Conservation (phyloP, 1,284 basidiomycete species). For the Fomitopsis pinicola region DNA sequence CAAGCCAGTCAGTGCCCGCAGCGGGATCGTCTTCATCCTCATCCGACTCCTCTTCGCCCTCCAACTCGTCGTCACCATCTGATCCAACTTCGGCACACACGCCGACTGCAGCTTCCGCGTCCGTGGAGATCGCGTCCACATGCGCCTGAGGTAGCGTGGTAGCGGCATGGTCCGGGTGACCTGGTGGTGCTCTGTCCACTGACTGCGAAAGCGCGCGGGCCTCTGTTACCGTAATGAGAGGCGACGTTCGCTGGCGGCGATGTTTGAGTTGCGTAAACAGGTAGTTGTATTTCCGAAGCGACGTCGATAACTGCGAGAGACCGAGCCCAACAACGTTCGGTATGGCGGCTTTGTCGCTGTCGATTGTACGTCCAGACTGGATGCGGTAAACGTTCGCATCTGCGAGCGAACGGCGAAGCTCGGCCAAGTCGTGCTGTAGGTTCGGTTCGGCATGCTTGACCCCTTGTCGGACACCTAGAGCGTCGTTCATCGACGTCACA, state of each 20-base stretch:
- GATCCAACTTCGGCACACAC: no score
- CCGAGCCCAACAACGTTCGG: conserved; percentile 7
- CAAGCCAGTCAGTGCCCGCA: background rate
- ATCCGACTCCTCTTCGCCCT: background rate
- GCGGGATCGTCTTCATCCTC: background rate
- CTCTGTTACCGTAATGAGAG: no score
- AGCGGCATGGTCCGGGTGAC: no score
- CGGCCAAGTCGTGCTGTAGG: conserved; percentile 12
- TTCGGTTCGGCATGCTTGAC: conserved; percentile 24
- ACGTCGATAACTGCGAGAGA: background rate
- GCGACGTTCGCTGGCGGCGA: background rate
- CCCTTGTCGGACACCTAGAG: conserved; percentile 29
- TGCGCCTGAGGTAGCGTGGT: no score
- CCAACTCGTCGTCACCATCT: no score
- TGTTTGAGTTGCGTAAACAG: conserved; percentile 3
- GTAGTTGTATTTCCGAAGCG: conserved; percentile 15
- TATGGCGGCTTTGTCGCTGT: background rate
- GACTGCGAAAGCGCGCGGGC: no score
- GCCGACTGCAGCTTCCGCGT: no score
- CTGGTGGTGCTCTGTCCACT: no score
- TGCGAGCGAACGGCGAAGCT: background rate
- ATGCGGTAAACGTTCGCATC: conserved; percentile 7
- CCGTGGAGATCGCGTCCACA: no score
- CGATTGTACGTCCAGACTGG: conserved; percentile 10
- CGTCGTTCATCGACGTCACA: conserved; percentile 22